Evolutionary conservation across 306 rosid species (phyloP), one percentile per base, ranked within the genome.

Genomic region (Erythrophleum fordii): DNA sequence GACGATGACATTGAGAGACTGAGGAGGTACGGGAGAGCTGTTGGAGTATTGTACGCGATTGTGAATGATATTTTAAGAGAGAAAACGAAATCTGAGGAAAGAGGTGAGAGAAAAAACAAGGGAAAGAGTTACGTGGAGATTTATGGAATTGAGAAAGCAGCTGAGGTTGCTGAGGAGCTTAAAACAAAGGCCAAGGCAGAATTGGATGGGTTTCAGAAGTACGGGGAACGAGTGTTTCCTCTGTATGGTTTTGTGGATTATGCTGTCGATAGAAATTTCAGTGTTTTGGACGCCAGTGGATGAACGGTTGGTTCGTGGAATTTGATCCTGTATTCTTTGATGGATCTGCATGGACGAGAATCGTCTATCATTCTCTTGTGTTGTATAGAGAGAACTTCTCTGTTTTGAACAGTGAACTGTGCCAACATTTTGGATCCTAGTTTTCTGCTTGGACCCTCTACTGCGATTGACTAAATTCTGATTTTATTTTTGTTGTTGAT

Each of bases 161-260:
- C 69, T 72, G 94, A 91, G 77, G 75, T 91, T 28, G 99, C 97
- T 8, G 91, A 89, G 83, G 92, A 90, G 85, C 98, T 93, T 66
- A 84, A 89, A 79, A 84, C 80, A 60, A 86, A 90, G 70, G 99
- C 99, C 51, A 88, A 88, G 86, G 76, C 76, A 70, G 99, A 91
- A 75, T 83, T 95, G 81, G 93, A 90, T 82, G 96, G 94, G 56
- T 91, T 95, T 86, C 93, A 90, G 68, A 90, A 91, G 82, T 89
- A 91, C 74, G 93, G 96, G 26, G 91, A 91, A 58, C 80, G 84
- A 69, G 93, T 88, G 34, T 52, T 84, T 41, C 99, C 99, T 61
- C 95, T 95, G 22, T 90, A 89, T 81, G 91, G 98, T 89, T 95
- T 95, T 81, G 93, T 95, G 74, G 97, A 95, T 84, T 93, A 91